Evolutionary conservation across 805 yeast genomes (phyloP), one percentile per base, ranked within the genome.

Genomic region (Candida coquimbonensis): DNA sequence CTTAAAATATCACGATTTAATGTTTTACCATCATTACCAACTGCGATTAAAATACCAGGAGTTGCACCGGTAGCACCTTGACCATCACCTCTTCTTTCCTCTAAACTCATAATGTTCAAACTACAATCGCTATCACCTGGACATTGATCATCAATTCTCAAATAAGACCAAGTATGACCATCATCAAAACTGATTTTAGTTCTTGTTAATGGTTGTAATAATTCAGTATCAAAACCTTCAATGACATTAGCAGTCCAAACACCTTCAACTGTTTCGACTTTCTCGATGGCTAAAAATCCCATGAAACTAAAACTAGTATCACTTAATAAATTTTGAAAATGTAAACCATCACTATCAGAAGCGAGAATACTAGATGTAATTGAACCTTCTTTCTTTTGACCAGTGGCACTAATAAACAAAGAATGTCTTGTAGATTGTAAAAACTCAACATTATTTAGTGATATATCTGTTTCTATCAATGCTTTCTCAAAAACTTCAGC

Each of bases 251-350:
- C 74, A 38, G 82, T 56, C 81, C 87, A 77, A 14, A 76, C 75
- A 11, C 90, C 91, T 50, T 82, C 87, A n/a, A 81, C 68, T 43
- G 74, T 74, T 38, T 68, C 70, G 21, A 74, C 53, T 37, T 64
- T 64, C 7, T 72, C 66, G 33, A 69, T 53, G 4, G 74, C 74
- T 13, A 61, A 47, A 37, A 53, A 52, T 7, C 64, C 63, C n/a
- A 52, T 39, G 7, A 54, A 48, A 33, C 59, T 55, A 5, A 64
- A 66, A 33, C 64, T 59, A 25, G 72, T 62, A 11, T 69, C 56
- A 2, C 67, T 70, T 32, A 77, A 54, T n/a, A 74, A 54, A 40
- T 67, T 70, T 6, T 55, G 60, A 61, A 76, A 81, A 39, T 67
- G 68, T 38, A 75, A 53, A 3, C 93, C 91, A 7, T 76, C 64